phyloP scores from a whole-genome alignment of 164 flowering plant genomes.

The Macadamia integrifolia region DNA sequence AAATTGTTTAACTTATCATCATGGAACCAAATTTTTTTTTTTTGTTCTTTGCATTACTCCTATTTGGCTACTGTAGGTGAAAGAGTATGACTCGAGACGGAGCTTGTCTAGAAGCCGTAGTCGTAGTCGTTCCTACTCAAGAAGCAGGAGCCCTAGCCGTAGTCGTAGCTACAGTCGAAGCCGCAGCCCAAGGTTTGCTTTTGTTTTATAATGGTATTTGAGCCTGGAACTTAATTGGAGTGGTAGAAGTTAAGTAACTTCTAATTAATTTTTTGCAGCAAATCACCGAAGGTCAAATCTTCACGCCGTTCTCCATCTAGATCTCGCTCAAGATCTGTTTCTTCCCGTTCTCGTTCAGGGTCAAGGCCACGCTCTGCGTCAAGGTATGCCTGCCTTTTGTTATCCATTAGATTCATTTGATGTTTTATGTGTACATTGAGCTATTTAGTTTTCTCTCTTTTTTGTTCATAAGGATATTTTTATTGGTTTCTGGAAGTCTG shows the following conservation, averaged over 20 bases:
- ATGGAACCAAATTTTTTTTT: background rate
- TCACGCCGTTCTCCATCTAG: slow-evolving; percentile 25
- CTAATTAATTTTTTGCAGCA: slow-evolving; percentile 31
- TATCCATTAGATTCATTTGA: background rate
- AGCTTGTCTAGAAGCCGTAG: slow-evolving; percentile 59
- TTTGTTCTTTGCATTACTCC: background rate
- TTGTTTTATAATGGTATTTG: background rate
- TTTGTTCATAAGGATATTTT: background rate
- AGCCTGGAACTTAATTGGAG: background rate
- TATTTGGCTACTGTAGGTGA: slow-evolving; percentile 45
- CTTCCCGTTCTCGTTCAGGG: slow-evolving; percentile 35
- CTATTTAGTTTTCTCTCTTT: background rate
- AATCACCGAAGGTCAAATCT: slow-evolving; percentile 36
- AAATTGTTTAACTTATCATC: background rate
- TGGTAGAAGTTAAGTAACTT: background rate
- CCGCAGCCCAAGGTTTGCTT: slow-evolving; percentile 38
- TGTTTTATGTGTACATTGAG: background rate
- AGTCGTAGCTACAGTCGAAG: slow-evolving; percentile 38
- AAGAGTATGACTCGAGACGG: slow-evolving; percentile 67
- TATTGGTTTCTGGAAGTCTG: background rate
- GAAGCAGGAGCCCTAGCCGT: slow-evolving; percentile 42
- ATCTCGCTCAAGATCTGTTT: slow-evolving; percentile 47
- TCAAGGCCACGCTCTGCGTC: slow-evolving; percentile 30
- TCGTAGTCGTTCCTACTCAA: slow-evolving; percentile 52
- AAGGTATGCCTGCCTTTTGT: slow-evolving; percentile 26